phyloP scores from a whole-genome alignment of 208 protist species.

The Trypanosoma lewisi region DNA sequence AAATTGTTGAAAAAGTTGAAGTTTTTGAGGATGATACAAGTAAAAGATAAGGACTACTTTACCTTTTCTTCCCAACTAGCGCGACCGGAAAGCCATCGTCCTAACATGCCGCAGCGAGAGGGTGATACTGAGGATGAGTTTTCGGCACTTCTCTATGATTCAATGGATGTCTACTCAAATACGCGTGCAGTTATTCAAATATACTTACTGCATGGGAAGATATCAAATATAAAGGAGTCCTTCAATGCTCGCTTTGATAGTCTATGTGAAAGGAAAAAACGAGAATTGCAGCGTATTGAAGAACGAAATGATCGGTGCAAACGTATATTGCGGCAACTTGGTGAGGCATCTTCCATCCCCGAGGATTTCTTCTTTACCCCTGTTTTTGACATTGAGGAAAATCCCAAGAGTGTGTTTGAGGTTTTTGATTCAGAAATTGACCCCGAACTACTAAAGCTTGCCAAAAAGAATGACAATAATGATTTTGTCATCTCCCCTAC shows the following conservation, averaged over 20 bases:
- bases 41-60: slow-evolving; percentile 20
- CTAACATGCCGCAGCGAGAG: neutral
- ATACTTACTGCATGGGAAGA: slow-evolving; percentile 48
- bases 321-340: slow-evolving; percentile 76
- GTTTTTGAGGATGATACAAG: slow-evolving; percentile 74
- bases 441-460: slow-evolving; percentile 48
- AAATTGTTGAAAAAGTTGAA: slow-evolving; percentile 66
- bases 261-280: slow-evolving; percentile 58
- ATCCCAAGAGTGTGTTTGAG: slow-evolving; percentile 61
- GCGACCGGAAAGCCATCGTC: neutral
- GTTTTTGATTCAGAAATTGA: slow-evolving; percentile 79
- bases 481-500: slow-evolving; percentile 37
- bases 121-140: slow-evolving; percentile 4
- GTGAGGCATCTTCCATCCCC: slow-evolving; percentile 20
- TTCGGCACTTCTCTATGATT: slow-evolving; percentile 35
- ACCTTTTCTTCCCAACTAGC: slow-evolving; percentile 22
- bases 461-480: slow-evolving; percentile 23
- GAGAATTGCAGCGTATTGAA: slow-evolving; percentile 50
- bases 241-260: slow-evolving; percentile 70
- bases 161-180: slow-evolving; percentile 65
- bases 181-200: slow-evolving; percentile 65
- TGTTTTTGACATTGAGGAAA: slow-evolving; percentile 56
- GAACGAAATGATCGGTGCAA: slow-evolving; percentile 78
- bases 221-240: slow-evolving; percentile 43
- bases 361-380: slow-evolving; percentile 37